Evolutionary conservation across 805 yeast species (phyloP).

Genomic region (Blastobotrys parvus): DNA sequence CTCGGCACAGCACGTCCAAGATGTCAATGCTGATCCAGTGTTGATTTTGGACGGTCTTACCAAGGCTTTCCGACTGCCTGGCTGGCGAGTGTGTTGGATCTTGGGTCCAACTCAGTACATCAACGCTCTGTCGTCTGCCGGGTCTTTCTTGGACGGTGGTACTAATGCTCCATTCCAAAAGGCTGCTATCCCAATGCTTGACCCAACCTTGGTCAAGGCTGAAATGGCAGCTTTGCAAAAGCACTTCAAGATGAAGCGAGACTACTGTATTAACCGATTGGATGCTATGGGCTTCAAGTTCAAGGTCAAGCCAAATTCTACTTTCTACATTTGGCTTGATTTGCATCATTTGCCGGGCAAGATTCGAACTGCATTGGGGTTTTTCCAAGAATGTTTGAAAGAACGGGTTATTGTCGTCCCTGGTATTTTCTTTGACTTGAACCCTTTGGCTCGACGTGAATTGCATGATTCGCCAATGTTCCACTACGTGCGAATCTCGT

Average conservation of each 20-base stretch:
- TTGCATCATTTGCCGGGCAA: conserved; percentile 48
- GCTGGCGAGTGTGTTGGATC: conserved; percentile 59
- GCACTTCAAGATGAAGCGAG: conserved; percentile 51
- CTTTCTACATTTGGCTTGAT: conserved; percentile 54
- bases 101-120: conserved; percentile 55
- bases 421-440: conserved; percentile 53
- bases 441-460: conserved; percentile 41
- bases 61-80: conserved; percentile 53
- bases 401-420: conserved; percentile 55
- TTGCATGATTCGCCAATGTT: conserved; percentile 53
- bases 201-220: conserved; percentile 40
- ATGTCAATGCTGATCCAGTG: conserved; percentile 51
- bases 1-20: conserved; percentile 43
- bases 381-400: conserved; percentile 55
- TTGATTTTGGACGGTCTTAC: conserved; percentile 53
- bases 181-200: conserved; percentile 47
- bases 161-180: conserved; percentile 54
- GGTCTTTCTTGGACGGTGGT: conserved; percentile 55
- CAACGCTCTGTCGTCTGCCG: conserved; percentile 47
- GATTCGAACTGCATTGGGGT: conserved; percentile 48
- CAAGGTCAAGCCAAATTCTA: conserved; percentile 45
- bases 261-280: conserved; percentile 42
- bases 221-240: conserved; percentile 52
- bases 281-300: conserved; percentile 47
- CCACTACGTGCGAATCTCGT: conserved; percentile 48